Conservation (phyloP, 371 early-diverging fungal genomes). For the Actinomortierella wolfii region DNA sequence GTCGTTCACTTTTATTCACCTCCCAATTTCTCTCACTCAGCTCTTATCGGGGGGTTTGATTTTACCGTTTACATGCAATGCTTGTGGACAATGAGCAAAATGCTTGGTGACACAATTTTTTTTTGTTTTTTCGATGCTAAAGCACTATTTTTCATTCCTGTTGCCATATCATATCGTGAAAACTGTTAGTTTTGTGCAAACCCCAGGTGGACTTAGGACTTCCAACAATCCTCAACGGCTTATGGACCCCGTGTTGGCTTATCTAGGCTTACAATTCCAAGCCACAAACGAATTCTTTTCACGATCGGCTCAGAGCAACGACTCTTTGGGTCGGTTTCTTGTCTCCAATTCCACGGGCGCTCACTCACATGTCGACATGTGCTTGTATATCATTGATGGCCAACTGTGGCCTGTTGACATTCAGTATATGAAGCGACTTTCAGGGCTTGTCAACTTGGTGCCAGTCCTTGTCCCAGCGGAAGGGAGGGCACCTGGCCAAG, state of each 20-base stretch:
- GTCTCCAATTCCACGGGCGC: conserved; percentile 36
- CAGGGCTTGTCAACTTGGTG: conserved; percentile 22
- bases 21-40: too few species aligned
- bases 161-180: neutral
- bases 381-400: conserved; percentile 27
- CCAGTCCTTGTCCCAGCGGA: conserved; percentile 17
- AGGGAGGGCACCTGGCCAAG: neutral
- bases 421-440: conserved; percentile 21
- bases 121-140: neutral
- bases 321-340: conserved; percentile 34
- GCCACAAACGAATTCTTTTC: conserved; percentile 31
- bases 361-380: conserved; percentile 32
- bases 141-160: neutral
- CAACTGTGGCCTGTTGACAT: conserved; percentile 17
- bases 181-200: conserved; percentile 26
- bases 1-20: neutral
- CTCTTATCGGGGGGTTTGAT: too few species aligned
- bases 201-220: conserved; percentile 20
- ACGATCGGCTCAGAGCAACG: conserved; percentile 19
- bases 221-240: conserved; percentile 20
- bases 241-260: conserved; percentile 27
- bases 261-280: conserved; percentile 29
- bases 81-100: neutral
- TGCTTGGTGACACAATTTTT: neutral
- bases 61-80: too few species aligned